Base-by-base conservation (phyloP, 2,329 filamentous ascomycete species). In the Orbilia javanica region DNA sequence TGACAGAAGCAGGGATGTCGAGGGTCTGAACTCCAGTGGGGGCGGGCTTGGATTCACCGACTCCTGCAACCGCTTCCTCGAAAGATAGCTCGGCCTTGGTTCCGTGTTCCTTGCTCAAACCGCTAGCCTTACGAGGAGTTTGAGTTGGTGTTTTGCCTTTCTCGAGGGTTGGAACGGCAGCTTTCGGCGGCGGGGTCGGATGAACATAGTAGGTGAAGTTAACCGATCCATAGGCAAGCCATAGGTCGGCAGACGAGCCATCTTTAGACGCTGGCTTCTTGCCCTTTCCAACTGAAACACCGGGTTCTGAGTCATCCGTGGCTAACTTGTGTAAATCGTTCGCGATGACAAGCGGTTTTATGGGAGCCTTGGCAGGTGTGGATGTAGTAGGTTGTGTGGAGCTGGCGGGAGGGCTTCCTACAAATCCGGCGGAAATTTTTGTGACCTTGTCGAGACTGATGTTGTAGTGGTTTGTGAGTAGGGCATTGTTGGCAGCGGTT, bases 391-490 rank as follows among this genome's bases (percentile, higher is more conserved):
- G 36, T 36, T 81, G 71, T 25, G 63, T 70, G 29, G 62, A 69
- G 7, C 78, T 27, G 10, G 74, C 52, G 31, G 69, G 69, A 48
- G 79, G 50, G 44, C 69, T 92, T 84, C 93, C 96, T 53, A 90
- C 87, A 82, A 98, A 97, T 5, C 95, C 93, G 73, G 90, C 86
- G 4, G 95, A 91, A 66, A 99, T 87, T 84, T 93, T 93, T 80
- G 94, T 92, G 65, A 99, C 89, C 81, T 92, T 92, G 79, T 97
- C 94, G 4, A 92, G 86, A 79, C 91, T 88, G 80, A 92, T 91
- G 81, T 91, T 90, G 84, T 92, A 99, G 84, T 99, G 96, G 79
- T 94, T 94, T 25, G 90, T 89, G 63, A 97, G 87, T 60, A 97
- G 86, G 31, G 90, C 90, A 46, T 89, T 89, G 82, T 92, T 92